Evolutionary conservation across 352 stramenopile genomes (phyloP).

Genomic region (Globisporangium spiculum): DNA sequence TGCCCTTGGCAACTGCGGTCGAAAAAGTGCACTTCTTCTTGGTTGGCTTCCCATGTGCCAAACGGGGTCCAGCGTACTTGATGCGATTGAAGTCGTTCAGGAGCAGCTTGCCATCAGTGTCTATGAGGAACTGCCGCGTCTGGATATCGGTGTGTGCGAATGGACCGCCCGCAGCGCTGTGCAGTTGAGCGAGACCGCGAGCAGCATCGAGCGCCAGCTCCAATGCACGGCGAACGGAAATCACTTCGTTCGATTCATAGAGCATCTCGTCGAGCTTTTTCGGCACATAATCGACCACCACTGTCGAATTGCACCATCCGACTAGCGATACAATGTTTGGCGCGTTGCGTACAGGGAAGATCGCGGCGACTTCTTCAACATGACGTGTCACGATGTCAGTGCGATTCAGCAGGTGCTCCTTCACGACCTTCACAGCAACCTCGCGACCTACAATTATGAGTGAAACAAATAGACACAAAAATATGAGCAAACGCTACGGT

Average conservation of each 20-base stretch:
- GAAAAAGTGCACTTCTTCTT: constrained; percentile 56
- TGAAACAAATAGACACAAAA: not conserved
- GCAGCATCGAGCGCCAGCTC: constrained; percentile 53
- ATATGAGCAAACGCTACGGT: not conserved
- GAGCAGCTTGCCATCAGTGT: constrained; percentile 44
- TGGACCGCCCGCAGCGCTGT: constrained; percentile 55
- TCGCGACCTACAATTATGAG: constrained; percentile 31
- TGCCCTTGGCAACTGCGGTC: constrained; percentile 68
- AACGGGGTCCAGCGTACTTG: constrained; percentile 55
- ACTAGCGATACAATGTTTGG: constrained; percentile 71
- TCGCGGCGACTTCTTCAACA: constrained; percentile 65
- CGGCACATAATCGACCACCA: constrained; percentile 74
- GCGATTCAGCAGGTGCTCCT: constrained; percentile 49
- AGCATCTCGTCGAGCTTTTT: constrained; percentile 58
- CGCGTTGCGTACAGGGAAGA: constrained; percentile 65
- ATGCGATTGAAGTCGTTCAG: constrained; percentile 86
- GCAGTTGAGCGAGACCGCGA: constrained; percentile 59
- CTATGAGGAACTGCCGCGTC: constrained; percentile 75
- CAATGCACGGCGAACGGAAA: constrained; percentile 48
- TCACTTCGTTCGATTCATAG: constrained; percentile 38
- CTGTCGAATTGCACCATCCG: constrained; percentile 73
- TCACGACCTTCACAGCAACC: constrained; percentile 69
- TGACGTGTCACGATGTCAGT: constrained; percentile 67
- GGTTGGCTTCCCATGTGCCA: constrained; percentile 30
- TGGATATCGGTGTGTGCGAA: constrained; percentile 84